phyloP scores from a whole-genome alignment of 1,284 basidiomycete species.

The Microbotryomycetes sp. region DNA sequence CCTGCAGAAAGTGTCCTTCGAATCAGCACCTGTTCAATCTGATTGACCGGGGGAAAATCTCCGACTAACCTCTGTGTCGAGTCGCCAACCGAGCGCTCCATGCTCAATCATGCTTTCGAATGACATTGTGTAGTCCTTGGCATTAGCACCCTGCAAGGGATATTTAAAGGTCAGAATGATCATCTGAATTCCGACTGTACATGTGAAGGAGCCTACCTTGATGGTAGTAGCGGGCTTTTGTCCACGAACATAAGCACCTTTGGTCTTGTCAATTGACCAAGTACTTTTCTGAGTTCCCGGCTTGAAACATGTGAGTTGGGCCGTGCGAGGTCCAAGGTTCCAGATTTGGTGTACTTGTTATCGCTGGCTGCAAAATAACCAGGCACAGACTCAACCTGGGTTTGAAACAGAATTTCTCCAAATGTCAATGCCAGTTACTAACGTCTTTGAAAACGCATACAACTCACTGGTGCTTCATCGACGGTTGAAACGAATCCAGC shows the following conservation, averaged over 20 bases:
- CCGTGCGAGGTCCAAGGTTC: slow-evolving; percentile 6
- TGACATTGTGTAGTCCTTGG: slow-evolving; percentile 10
- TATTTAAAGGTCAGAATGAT: no score
- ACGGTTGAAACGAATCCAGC: slow-evolving; percentile 6
- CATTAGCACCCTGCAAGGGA: slow-evolving; percentile 1
- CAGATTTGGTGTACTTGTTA: slow-evolving; percentile 3
- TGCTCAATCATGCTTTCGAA: slow-evolving; percentile 13
- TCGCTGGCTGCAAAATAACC: slow-evolving; percentile 9
- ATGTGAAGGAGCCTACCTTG: not conserved
- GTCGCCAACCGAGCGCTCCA: slow-evolving; percentile 2
- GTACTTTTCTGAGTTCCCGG: slow-evolving; percentile 7
- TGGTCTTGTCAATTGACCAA: slow-evolving; percentile 2
- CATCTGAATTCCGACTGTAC: no score
- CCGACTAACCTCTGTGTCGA: slow-evolving; percentile 9
- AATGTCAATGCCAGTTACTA: no score
- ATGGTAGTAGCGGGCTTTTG: slow-evolving; percentile 14
- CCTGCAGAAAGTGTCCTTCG: not conserved
- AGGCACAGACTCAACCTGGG: slow-evolving; percentile 1
- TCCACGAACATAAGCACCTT: slow-evolving; percentile 7
- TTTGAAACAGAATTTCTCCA: no score
- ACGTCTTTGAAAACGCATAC: no score
- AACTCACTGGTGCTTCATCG: not conserved
- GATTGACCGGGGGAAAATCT: not conserved
- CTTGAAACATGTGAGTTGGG: slow-evolving; percentile 6
- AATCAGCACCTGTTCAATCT: not conserved